Base-by-base conservation (phyloP, 148 eudicot species). In the Simmondsia chinensis region DNA sequence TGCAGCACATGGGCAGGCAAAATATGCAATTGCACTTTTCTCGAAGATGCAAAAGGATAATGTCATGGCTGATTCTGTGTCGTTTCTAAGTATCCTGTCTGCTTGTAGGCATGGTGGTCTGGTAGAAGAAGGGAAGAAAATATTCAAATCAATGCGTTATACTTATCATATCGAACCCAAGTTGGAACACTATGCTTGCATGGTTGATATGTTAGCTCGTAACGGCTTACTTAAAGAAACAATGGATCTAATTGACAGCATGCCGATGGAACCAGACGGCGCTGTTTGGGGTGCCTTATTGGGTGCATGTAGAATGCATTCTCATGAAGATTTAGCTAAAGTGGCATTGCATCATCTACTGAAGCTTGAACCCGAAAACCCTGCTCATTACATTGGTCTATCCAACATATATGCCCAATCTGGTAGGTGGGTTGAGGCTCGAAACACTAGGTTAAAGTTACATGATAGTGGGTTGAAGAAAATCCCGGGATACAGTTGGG, bases 21-120 rank as follows among this genome's bases (percentile, higher is more conserved):
- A 56, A 23, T 51, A 40, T 40, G 93, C 82, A 9, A 20, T 75
- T 38, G 39, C 45, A 37, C 51, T 77, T 53, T 77, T 77, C 53
- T 50, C 70, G 11, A 64, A 54, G 33, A 77, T 82, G 85, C 65
- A 54, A 48, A 44, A 70, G 25, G 51, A 41, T 43, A 39, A 52
- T 6, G 74, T 63, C 6, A 39, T 40, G 24, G 27, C 69, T 36
- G 85, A 82, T 62, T 56, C 69, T 29, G 70, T 82, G 28, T 74
- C 93, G 2, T 51, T 77, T 52, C 14, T 77, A 25, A 66, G 74
- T 54, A 64, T 69, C 50, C 50, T 82, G 54, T 82, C 93, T 50
- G 85, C 93, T 28, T 82, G 93, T 51, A 69, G 93, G 48, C 85
- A 82, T 52, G 69, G 62, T 3, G 93, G 93, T 31, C 57, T 82